Percentiles rank a stretch among this genome's conserved stretches.
phyloP scores from a whole-genome alignment of 2,329 filamentous ascomycete species.

The Dothiorella sarmentorum region DNA sequence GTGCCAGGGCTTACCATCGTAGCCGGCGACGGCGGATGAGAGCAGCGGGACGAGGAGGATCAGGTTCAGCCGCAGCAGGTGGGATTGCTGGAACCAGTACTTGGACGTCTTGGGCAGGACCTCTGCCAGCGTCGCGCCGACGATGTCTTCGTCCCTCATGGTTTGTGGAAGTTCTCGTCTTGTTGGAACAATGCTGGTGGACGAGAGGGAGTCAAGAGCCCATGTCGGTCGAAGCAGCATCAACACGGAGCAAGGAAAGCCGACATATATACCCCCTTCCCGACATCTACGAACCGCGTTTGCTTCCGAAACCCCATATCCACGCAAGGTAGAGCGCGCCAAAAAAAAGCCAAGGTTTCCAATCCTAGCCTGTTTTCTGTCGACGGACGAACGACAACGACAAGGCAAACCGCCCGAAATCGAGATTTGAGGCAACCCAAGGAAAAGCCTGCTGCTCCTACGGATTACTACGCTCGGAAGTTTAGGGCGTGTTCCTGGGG shows the following conservation, averaged over 20 bases:
- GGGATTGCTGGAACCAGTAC: constrained; percentile 43
- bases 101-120: constrained; percentile 42
- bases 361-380: too few species aligned
- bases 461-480: too few species aligned
- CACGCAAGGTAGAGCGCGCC: too few species aligned
- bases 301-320: too few species aligned
- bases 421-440: neutral
- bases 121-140: constrained; percentile 30
- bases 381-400: too few species aligned
- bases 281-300: too few species aligned
- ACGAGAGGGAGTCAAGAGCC: neutral
- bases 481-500: neutral
- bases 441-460: neutral
- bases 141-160: constrained; percentile 56
- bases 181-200: neutral
- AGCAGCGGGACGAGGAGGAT: constrained; percentile 44
- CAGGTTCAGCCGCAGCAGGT: constrained; percentile 46
- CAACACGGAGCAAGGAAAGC: too few species aligned
- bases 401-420: neutral
- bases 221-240: too few species aligned
- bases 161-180: neutral
- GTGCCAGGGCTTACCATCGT: constrained; percentile 36
- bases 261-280: too few species aligned
- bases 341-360: too few species aligned
- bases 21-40: constrained; percentile 44